Evolutionary conservation across 1,284 basidiomycete species (phyloP), one percentile per base, ranked within the genome.

Genomic region (Ustilago curta): DNA sequence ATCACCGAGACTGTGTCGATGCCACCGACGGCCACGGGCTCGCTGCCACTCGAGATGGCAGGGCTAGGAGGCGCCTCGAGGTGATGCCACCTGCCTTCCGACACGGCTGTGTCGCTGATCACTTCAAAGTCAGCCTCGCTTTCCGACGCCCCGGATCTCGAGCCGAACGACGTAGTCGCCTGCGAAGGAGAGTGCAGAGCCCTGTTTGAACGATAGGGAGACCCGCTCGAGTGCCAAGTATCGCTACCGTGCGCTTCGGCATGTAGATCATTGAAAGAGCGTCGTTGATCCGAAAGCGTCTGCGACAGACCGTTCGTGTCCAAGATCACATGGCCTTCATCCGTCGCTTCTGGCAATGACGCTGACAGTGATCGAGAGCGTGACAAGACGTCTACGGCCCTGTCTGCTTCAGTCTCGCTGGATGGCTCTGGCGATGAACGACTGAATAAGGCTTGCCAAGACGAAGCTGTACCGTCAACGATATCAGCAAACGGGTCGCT

Each of bases 241-340:
- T 21, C 42, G 43, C 48, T 45, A 55, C 47, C 57, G 39, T 40
- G 50, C 0, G 32, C n/a, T 12, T 61, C 62, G 7, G 31, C 25
- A 27, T 54, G 18, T 4, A 58, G 57, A 7, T 55, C 60, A 19
- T 60, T 50, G 29, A 65, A 59, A 4, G 70, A 62, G 16, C 56
- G 40, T 14, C 64, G 64, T 32, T 73, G 70, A 23, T 73, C 70
- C 16, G 70, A 69, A 2, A 73, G 65, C 2, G 70, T 73, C 32
- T 73, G 70, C 21, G 70, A 73, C 4, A 73, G 70, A 7, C 70
- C 70, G 18, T 65, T 69, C 3, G 70, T 73, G 47, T 73, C 65
- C 29, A 73, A 42, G 1, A 58, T 49, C 31, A 70, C 27, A n/a
- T 70, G 62, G 4, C 48, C 50, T 47, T 65, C 54, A 9, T 70